phyloP scores from a whole-genome alignment of 2,329 filamentous ascomycete species.

The Hypoxylon sp. region DNA sequence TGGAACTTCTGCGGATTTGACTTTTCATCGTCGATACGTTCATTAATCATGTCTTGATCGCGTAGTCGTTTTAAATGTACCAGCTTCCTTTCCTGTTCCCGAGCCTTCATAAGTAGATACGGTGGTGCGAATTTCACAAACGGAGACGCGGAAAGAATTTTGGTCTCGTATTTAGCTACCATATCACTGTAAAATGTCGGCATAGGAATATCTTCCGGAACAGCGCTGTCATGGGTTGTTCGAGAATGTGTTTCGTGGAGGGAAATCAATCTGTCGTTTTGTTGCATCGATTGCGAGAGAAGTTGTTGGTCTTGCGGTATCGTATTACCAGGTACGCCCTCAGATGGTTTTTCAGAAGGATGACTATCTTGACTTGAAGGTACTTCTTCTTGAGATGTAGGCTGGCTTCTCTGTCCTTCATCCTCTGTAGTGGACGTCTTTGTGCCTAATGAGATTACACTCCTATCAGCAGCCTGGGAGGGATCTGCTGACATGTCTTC shows the following conservation, averaged over 20 bases:
- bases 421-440: conserved; percentile 35
- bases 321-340: conserved; percentile 34
- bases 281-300: conserved; percentile 38
- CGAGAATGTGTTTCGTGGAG: conserved; percentile 63
- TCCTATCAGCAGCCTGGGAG: conserved; percentile 57
- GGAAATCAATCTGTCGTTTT: conserved; percentile 54
- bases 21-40: conserved; percentile 72
- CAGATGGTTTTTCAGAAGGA: conserved; percentile 43
- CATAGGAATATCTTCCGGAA: conserved; percentile 84
- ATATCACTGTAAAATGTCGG: conserved; percentile 96
- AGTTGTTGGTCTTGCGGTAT: conserved; percentile 39
- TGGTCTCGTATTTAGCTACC: conserved; percentile 92
- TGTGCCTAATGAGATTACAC: conserved; percentile 55
- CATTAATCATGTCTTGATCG: conserved; percentile 78
- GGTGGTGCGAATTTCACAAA: conserved; percentile 97
- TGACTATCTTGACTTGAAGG: conserved; percentile 47
- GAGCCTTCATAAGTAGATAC: conserved; percentile 90
- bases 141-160: conserved; percentile 92
- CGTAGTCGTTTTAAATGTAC: conserved; percentile 85
- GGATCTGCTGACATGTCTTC: conserved; percentile 62
- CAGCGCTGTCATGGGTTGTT: conserved; percentile 66
- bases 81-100: conserved; percentile 89
- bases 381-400: conserved; percentile 46
- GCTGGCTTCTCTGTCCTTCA: conserved; percentile 44
- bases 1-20: conserved; percentile 81